Conservation (phyloP, 805 yeast species). For the Torulaspora quercuum region DNA sequence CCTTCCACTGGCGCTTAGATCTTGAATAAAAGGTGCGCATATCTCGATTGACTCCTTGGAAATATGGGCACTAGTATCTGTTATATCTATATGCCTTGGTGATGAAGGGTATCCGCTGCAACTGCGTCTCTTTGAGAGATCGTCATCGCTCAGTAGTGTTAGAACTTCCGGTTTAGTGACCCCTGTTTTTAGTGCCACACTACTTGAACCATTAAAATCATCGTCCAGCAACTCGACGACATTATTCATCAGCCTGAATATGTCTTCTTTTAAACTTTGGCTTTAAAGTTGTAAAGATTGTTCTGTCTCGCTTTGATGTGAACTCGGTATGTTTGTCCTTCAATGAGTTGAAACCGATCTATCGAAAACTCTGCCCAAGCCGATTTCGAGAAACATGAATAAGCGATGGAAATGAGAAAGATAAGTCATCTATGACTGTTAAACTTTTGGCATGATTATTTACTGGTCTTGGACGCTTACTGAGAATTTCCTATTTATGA, state of each 20-base stretch:
- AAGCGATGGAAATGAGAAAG: too few relatives aligned
- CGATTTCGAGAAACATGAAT: too few relatives aligned
- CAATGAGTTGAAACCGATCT: too few relatives aligned
- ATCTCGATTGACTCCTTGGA: slow-evolving; percentile 22
- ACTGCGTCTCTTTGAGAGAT: not conserved
- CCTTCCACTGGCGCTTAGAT: slow-evolving; percentile 15
- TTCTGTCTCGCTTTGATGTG: not conserved
- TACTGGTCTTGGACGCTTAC: too few relatives aligned
- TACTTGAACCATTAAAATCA: not conserved
- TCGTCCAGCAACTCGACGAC: slow-evolving; percentile 14
- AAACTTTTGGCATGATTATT: too few relatives aligned
- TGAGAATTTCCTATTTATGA: too few relatives aligned
- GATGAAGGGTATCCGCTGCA: slow-evolving; percentile 18
- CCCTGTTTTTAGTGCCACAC: not conserved
- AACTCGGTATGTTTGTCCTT: too few relatives aligned
- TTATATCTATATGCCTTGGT: slow-evolving; percentile 11
- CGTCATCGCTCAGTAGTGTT: slow-evolving; percentile 10
- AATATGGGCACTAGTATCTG: slow-evolving; percentile 3
- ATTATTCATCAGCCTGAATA: slow-evolving; percentile 12
- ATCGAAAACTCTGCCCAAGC: too few relatives aligned
- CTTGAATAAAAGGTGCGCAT: slow-evolving; percentile 25
- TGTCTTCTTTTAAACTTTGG: too few relatives aligned
- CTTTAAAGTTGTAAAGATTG: too few relatives aligned
- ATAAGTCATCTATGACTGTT: too few relatives aligned
- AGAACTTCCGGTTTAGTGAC: slow-evolving; percentile 8